These are phyloP conservation scores for Sechiopsis laciniata DNA, from an alignment of 306 rosid genomes.

Conservation along the genomic window DNA sequence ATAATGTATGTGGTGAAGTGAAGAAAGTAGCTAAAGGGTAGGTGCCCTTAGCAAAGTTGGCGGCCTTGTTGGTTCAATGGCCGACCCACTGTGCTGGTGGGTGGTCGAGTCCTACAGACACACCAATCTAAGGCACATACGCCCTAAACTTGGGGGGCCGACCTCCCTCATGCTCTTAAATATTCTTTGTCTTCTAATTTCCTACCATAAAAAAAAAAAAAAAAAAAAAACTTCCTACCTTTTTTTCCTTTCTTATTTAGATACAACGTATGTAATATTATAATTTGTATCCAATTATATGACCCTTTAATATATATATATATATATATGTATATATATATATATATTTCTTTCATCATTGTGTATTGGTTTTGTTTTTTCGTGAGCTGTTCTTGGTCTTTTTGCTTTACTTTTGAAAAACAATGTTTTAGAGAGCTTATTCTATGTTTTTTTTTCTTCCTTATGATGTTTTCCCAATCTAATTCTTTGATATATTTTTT, in stretches of 20 bases:
- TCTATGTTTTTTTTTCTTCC: no score
- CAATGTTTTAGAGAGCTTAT: no score
- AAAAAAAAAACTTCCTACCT: no score
- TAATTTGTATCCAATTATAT: no score
- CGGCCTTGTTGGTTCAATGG: conserved; percentile 29
- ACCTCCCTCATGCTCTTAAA: conserved; percentile 6
- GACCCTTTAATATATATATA: no score
- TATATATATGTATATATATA: no score
- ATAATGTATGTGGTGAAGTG: neutral
- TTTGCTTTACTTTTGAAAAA: neutral
- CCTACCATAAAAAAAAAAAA: neutral
- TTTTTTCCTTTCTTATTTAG: neutral
- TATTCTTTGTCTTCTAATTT: conserved; percentile 19
- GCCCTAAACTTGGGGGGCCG: conserved; percentile 4
- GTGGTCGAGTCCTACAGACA: conserved; percentile 19
- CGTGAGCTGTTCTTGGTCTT: neutral
- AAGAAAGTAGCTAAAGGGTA: neutral
- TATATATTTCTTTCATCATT: neutral
- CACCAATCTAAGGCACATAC: conserved; percentile 4
- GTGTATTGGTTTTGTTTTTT: neutral
- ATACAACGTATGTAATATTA: conserved; percentile 4
- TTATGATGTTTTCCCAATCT: no score
- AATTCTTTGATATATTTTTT: no score
- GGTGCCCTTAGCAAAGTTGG: conserved; percentile 11
- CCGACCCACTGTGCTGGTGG: conserved; percentile 58